Conservation (phyloP, 192 early-diverging fungal species). For the Haplosporangium gracile region DNA sequence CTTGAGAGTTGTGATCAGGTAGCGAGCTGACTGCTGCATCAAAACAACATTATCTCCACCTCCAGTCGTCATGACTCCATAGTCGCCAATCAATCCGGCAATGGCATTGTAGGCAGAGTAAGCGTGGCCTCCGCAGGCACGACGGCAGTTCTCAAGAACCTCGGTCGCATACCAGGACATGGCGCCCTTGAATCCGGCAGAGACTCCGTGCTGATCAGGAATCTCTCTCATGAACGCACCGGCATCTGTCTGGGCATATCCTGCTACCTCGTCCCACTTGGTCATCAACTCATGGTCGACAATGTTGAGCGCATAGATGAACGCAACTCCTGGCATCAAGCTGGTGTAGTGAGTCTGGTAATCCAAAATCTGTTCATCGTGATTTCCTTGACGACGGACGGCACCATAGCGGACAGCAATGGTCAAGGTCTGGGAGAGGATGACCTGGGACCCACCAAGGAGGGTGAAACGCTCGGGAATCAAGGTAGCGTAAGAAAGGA, state of each 20-base stretch:
- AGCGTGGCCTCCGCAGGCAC: slow-evolving; percentile 71
- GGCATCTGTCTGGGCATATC: slow-evolving; percentile 57
- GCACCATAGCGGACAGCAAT: slow-evolving; percentile 73
- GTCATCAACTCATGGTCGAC: slow-evolving; percentile 26
- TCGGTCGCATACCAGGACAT: slow-evolving; percentile 64
- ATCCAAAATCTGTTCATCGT: slow-evolving; percentile 74
- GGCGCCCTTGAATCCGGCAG: slow-evolving; percentile 63
- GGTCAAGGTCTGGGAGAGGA: slow-evolving; percentile 61
- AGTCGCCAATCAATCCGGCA: slow-evolving; percentile 65
- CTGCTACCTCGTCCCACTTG: slow-evolving; percentile 51
- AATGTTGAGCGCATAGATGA: slow-evolving; percentile 57
- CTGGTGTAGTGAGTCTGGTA: slow-evolving; percentile 70
- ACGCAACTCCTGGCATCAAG: slow-evolving; percentile 66
- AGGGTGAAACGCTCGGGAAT: slow-evolving; percentile 72
- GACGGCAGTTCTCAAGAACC: slow-evolving; percentile 61
- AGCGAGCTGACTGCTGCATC: slow-evolving; percentile 59
- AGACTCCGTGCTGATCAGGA: slow-evolving; percentile 65
- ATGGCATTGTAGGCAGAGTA: slow-evolving; percentile 75
- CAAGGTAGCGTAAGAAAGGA: slow-evolving; percentile 66
- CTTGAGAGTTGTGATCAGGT: slow-evolving; percentile 29
- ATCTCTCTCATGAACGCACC: slow-evolving; percentile 56
- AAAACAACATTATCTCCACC: slow-evolving; percentile 53
- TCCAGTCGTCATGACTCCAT: slow-evolving; percentile 71
- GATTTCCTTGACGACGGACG: slow-evolving; percentile 68
- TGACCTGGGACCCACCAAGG: slow-evolving; percentile 41